Base-by-base conservation (phyloP, 805 yeast species). In the Pichia scutulata region DNA sequence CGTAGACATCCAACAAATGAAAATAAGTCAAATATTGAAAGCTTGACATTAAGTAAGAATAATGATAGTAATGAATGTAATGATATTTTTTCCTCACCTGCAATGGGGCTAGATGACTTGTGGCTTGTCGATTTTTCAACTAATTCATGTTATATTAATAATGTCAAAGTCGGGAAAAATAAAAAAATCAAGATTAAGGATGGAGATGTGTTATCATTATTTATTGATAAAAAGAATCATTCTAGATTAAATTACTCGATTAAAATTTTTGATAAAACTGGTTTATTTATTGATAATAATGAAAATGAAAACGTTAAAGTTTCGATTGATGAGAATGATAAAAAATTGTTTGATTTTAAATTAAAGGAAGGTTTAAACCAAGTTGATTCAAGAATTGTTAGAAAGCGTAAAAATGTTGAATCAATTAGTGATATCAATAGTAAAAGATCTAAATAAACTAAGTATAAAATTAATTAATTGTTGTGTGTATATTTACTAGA, bases 101-200 rank as follows among this genome's bases (percentile, higher is more conserved):
- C 89, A 0, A 84, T 79, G 66, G 71, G 69, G n/a, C 67, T 82
- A 8, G 86, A 82, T 50, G 89, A 82, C 60, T 72, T 86, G 16
- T 89, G 95, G 95, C 69, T 90, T 28, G 67, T 86, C 44, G 96
- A 89, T 57, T 77, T 73, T 54, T 84, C 93, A 50, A 80, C 95
- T 0, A 90, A 89, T 64, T 84, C 87, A 2, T 86, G 96, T 61
- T 78, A 72, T 57, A 76, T 90, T 8, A 86, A 89, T 59, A 76
- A 77, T 8, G 64, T 68, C 8, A 73, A 73, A 45, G 62, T 87
- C 43, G 84, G 84, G 0, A 79, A 80, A 52, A 84, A 84, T 2
- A 72, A 76, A 30, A 87, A 86, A 57, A 75, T 73, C 0, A 73
- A 79, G 48, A 59, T 90, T 0, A 78, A 72, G 58, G 72, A 84